A percentile compares a stretch with the other conserved stretches of the same genome.
phyloP scores from a whole-genome alignment of 2,329 filamentous ascomycete species.

The Neurospora sp. region DNA sequence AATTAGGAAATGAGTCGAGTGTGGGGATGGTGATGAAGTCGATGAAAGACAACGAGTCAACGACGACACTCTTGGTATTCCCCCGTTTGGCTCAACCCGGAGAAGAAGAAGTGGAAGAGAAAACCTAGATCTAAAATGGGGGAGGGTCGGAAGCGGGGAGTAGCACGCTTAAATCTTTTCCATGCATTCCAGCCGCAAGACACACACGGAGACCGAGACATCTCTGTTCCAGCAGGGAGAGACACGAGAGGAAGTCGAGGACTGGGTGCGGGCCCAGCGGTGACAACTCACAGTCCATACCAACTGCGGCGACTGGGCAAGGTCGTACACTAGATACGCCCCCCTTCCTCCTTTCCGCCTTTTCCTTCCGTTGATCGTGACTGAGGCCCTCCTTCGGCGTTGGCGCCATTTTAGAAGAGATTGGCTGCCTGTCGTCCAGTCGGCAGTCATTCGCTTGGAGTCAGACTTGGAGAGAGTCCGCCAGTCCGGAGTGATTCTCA shows the following conservation, averaged over 20 bases:
- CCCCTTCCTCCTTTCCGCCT: neutral
- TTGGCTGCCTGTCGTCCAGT: neutral
- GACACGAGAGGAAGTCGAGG: neutral
- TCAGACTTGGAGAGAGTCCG: slow-evolving; percentile 16
- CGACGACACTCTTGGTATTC: neutral
- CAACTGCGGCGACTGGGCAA: neutral
- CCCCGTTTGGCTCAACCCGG: neutral
- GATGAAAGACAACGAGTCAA: neutral
- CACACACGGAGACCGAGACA: neutral
- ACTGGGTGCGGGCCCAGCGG: neutral
- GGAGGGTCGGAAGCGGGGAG: neutral
- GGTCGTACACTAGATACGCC: neutral
- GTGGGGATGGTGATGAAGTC: neutral
- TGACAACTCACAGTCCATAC: neutral
- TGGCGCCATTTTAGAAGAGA: neutral
- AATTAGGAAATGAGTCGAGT: neutral
- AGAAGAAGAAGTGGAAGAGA: neutral
- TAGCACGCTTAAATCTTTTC: neutral
- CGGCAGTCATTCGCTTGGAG: slow-evolving; percentile 3
- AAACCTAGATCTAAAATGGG: neutral
- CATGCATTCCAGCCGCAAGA: neutral
- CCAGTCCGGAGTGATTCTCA: neutral
- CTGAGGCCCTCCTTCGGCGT: neutral
- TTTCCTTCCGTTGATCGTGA: neutral
- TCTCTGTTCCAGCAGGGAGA: neutral